Evolutionary conservation across 1,284 basidiomycete genomes (phyloP).

Genomic region (Exobasidium cylindrosporum): DNA sequence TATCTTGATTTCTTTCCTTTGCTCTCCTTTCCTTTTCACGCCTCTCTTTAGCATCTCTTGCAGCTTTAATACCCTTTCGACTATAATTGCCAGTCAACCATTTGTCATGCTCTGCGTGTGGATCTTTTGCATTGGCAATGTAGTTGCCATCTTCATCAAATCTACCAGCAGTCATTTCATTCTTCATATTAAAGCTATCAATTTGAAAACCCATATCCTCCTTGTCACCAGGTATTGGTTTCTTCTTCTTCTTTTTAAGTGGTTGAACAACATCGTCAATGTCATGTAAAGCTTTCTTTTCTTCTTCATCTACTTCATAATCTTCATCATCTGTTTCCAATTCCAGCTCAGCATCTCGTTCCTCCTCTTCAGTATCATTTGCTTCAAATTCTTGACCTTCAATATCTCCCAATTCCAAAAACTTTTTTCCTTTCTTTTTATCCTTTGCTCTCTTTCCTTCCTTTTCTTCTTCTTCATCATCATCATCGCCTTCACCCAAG

Average conservation of each 20-base stretch:
- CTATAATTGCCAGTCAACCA: constrained; percentile 86
- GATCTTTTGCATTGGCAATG: constrained; percentile 75
- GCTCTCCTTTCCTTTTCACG: constrained; percentile 60
- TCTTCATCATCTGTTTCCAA: constrained; percentile 45
- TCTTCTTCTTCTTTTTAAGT: constrained; percentile 19
- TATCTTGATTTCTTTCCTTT: constrained; percentile 65
- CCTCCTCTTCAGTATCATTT: constrained; percentile 31
- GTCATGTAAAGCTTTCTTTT: constrained; percentile 20
- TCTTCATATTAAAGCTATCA: constrained; percentile 97
- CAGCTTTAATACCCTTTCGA: constrained; percentile 79
- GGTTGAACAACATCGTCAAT: constrained; percentile 20
- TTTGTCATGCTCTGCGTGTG: constrained; percentile 83
- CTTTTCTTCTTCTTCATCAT: constrained; percentile 14
- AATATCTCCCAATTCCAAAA: constrained; percentile 72
- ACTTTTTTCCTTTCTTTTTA: constrained; percentile 20
- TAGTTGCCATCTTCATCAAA: constrained; percentile 90
- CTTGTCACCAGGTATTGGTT: constrained; percentile 11
- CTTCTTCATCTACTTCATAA: constrained; percentile 14
- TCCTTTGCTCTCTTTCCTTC: constrained; percentile 13
- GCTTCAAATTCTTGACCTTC: constrained; percentile 57
- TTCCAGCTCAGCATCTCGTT: constrained; percentile 32
- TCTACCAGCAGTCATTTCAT: constrained; percentile 95
- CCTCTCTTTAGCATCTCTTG: constrained; percentile 63
- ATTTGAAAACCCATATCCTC: constrained; percentile 78
- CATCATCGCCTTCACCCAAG: constrained; percentile 17